Percentiles rank a stretch among this genome's conserved stretches.
These are phyloP conservation scores for Pelargonium australe DNA, from an alignment of 441 rosid species.

Conservation along the genomic window DNA sequence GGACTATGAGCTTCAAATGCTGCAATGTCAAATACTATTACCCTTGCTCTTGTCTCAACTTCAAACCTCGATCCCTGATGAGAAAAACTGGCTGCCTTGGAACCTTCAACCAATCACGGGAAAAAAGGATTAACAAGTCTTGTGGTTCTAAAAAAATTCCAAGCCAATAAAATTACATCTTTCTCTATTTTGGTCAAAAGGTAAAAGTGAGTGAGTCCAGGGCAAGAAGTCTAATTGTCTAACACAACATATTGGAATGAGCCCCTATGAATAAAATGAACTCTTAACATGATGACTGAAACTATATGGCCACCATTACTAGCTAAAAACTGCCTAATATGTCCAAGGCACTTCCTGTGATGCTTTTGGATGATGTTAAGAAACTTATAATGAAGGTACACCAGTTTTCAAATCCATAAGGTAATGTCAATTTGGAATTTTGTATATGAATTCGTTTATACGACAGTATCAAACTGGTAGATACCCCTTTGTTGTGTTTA, in stretches of 20 bases:
- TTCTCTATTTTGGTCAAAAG: not conserved
- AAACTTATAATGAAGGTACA: not conserved
- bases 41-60: constrained; percentile 75
- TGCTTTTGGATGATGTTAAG: not conserved
- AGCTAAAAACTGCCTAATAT: not conserved
- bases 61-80: constrained; percentile 48
- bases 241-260: not conserved
- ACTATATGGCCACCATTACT: not conserved
- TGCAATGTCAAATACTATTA: constrained; percentile 50
- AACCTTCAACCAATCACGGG: constrained; percentile 32
- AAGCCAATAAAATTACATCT: not conserved
- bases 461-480: constrained; percentile 1
- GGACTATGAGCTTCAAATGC: constrained; percentile 45
- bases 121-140: not conserved
- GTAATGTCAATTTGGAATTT: not conserved
- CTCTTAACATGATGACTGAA: not conserved
- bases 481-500: not conserved
- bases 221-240: not conserved
- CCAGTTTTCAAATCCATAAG: constrained; percentile 1
- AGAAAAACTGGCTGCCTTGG: constrained; percentile 36
- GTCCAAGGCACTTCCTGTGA: not conserved
- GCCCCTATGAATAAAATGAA: not conserved
- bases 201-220: not conserved
- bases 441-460: not conserved
- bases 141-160: not conserved